Evolutionary conservation across 495 filamentous ascomycete genomes (phyloP).

Genomic region (Penicillium desertorum): DNA sequence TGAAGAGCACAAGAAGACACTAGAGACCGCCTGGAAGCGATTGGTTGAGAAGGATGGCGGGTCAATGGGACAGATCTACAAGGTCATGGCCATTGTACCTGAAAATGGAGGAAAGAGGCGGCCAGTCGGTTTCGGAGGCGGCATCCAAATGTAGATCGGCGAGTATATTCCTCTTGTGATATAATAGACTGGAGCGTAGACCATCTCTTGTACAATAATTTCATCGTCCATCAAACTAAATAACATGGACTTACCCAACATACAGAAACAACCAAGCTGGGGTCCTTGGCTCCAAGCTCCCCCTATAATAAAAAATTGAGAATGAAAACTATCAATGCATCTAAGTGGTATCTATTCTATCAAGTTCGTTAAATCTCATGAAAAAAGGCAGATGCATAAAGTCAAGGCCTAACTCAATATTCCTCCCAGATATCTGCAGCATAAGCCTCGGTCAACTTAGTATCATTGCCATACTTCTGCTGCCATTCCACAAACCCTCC

Average conservation of each 20-base stretch:
- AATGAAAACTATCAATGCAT: constrained; percentile 4
- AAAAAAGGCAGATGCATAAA: constrained; percentile 12
- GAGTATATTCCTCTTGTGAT: constrained; percentile 2
- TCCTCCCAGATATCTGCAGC: constrained; percentile 82
- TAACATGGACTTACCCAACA: not conserved
- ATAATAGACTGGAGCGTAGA: not conserved
- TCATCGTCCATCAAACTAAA: not conserved
- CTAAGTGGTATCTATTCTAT: constrained; percentile 22
- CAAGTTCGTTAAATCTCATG: constrained; percentile 18
- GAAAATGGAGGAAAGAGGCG: constrained; percentile 68
- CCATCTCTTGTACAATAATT: constrained; percentile 7
- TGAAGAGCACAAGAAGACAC: constrained; percentile 53
- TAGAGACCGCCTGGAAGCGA: constrained; percentile 75
- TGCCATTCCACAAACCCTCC: constrained; percentile 91
- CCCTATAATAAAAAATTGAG: not conserved
- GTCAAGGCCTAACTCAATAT: constrained; percentile 30
- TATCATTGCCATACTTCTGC: constrained; percentile 76
- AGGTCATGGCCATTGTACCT: constrained; percentile 86
- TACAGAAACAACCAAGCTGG: not conserved
- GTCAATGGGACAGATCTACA: constrained; percentile 94
- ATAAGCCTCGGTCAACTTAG: constrained; percentile 80
- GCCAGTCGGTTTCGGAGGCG: constrained; percentile 91
- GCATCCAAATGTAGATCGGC: constrained; percentile 42
- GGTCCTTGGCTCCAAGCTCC: not conserved
- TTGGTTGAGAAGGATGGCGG: constrained; percentile 72